These are phyloP conservation scores for Yamadazyma sp. DNA, from an alignment of 805 yeast genomes.

Conservation along the genomic window DNA sequence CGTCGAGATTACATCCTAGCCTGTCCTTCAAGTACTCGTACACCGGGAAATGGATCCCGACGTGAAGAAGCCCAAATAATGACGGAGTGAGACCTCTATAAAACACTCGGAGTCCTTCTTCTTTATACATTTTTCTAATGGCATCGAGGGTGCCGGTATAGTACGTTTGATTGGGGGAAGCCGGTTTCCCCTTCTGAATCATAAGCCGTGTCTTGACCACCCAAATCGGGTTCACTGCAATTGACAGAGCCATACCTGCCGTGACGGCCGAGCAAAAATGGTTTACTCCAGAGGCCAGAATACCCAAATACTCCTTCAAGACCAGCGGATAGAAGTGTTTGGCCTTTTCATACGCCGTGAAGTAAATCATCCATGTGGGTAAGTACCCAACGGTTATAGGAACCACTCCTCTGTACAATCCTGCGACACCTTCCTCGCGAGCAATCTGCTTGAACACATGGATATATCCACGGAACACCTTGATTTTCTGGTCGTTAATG, in stretches of 20 bases:
- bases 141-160: conserved; percentile 86
- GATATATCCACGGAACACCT: conserved; percentile 57
- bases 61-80: conserved; percentile 84
- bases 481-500: conserved; percentile 16
- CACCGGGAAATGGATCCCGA: conserved; percentile 93
- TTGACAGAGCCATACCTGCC: conserved; percentile 86
- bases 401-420: conserved; percentile 84
- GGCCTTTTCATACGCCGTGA: conserved; percentile 81
- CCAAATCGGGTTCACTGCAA: conserved; percentile 94
- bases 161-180: conserved; percentile 34
- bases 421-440: conserved; percentile 76
- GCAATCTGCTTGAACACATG: conserved; percentile 67
- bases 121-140: conserved; percentile 67
- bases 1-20: conserved; percentile 29
- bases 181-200: conserved; percentile 66
- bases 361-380: conserved; percentile 97
- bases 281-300: conserved; percentile 26
- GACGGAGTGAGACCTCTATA: conserved; percentile 92
- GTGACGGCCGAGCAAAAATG: conserved; percentile 69
- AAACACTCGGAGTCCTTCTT: conserved; percentile 79
- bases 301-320: conserved; percentile 26
- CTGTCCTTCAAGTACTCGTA: conserved; percentile 76
- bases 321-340: conserved; percentile 54
- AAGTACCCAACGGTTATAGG: conserved; percentile 94
- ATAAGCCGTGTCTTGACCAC: conserved; percentile 93